Evolutionary conservation across 2,329 filamentous ascomycete species (phyloP).

Genomic region (Cadophora sp.): DNA sequence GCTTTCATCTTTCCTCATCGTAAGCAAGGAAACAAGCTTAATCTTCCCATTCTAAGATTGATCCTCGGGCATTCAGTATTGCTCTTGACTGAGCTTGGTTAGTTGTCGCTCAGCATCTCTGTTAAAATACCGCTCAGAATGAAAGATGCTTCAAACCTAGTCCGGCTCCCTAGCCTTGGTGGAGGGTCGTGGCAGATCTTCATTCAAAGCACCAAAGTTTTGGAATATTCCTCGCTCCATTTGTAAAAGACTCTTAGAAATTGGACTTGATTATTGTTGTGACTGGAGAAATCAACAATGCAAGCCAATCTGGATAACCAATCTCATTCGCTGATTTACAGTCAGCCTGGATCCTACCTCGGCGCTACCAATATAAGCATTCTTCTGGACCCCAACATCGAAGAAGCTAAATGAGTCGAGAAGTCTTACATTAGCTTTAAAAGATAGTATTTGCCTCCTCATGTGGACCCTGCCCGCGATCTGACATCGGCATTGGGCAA

Average conservation of each 20-base stretch:
- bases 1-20: conserved; percentile 18
- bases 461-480: too few relatives aligned
- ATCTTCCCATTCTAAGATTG: not conserved
- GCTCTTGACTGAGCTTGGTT: not conserved
- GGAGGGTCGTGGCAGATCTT: conserved; percentile 64
- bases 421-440: too few relatives aligned
- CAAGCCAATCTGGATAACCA: too few relatives aligned
- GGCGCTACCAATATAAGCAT: not conserved
- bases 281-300: too few relatives aligned
- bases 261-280: too few relatives aligned
- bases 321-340: not conserved
- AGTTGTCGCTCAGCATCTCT: not conserved
- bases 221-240: too few relatives aligned
- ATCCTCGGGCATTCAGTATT: not conserved
- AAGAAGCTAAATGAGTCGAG: not conserved
- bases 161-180: conserved; percentile 65
- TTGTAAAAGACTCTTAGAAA: too few relatives aligned
- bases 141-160: conserved; percentile 48
- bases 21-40: conserved; percentile 14
- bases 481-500: too few relatives aligned
- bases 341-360: not conserved
- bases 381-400: not conserved
- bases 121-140: conserved; percentile 30
- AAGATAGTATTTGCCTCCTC: too few relatives aligned
- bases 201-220: too few relatives aligned